Evolutionary conservation across 345 rosid genomes (phyloP).

Genomic region (Alliaria petiolata): DNA sequence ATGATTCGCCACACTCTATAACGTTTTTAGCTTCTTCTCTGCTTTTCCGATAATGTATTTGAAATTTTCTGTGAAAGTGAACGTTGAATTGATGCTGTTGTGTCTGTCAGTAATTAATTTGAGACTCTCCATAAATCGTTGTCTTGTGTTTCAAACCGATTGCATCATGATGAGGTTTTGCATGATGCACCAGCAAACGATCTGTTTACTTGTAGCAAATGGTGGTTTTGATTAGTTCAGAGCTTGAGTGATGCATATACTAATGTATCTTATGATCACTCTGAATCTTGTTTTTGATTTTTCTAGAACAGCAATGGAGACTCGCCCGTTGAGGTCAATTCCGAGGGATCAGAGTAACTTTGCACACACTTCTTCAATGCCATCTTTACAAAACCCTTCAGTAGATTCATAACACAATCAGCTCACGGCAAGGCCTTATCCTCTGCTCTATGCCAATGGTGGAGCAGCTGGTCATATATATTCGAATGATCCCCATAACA

Average conservation of each 20-base stretch:
- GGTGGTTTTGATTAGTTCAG: no score
- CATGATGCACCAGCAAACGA: no score
- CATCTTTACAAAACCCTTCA: slow-evolving; percentile 42
- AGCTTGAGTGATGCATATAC: neutral
- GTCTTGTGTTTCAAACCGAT: no score
- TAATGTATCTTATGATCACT: neutral
- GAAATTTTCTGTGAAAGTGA: neutral
- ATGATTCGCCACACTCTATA: slow-evolving; percentile 18
- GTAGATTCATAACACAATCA: slow-evolving; percentile 45
- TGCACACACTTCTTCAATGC: slow-evolving; percentile 44
- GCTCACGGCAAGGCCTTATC: slow-evolving; percentile 38
- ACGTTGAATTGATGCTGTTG: no score
- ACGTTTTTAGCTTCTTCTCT: neutral
- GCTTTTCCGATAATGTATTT: no score
- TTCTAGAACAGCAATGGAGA: slow-evolving; percentile 63
- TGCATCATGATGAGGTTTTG: no score
- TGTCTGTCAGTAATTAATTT: no score
- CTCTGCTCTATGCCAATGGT: slow-evolving; percentile 35
- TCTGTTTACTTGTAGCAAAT: no score
- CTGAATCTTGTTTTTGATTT: no score
- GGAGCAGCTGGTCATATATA: slow-evolving; percentile 64
- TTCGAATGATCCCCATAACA: slow-evolving; percentile 57
- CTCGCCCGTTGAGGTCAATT: no score
- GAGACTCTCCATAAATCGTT: no score
- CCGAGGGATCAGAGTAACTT: slow-evolving; percentile 41